Percentiles rank a stretch among this genome's conserved stretches.
phyloP scores from a whole-genome alignment of 2,329 filamentous ascomycete species.

The Fusarium protoensiforme region DNA sequence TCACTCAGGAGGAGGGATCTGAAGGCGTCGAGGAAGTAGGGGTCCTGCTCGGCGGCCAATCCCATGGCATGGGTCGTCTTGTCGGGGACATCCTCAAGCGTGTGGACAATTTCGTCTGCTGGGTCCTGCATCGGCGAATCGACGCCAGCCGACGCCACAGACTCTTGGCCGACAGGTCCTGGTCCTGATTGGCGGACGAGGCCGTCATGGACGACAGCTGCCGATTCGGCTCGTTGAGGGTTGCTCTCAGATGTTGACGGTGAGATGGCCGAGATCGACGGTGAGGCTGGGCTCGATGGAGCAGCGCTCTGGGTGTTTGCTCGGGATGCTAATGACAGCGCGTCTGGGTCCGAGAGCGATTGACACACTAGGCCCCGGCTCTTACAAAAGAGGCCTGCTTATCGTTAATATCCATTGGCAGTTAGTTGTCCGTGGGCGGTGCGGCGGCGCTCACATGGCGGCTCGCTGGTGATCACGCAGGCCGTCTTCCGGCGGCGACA shows the following conservation, averaged over 20 bases:
- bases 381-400: constrained; percentile 49
- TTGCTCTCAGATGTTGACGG: constrained; percentile 22
- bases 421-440: not conserved
- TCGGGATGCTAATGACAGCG: constrained; percentile 1
- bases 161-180: not conserved
- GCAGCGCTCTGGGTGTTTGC: constrained; percentile 8
- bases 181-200: constrained; percentile 29
- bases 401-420: not conserved
- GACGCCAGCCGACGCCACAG: not conserved
- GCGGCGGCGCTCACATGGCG: constrained; percentile 53
- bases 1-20: constrained; percentile 58
- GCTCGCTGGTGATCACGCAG: constrained; percentile 57
- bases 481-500: constrained; percentile 59
- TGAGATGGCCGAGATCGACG: constrained; percentile 22
- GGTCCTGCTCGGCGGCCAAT: constrained; percentile 58
- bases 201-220: constrained; percentile 42
- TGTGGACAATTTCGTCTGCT: constrained; percentile 39
- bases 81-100: constrained; percentile 55
- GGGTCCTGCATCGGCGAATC: constrained; percentile 14
- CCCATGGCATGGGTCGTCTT: constrained; percentile 59
- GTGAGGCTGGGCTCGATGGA: constrained; percentile 16
- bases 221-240: constrained; percentile 18
- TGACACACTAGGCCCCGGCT: constrained; percentile 47
- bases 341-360: constrained; percentile 42
- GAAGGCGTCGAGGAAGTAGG: constrained; percentile 58